Base-by-base conservation (phyloP, 176 grass and related monocot genomes). In the Puya raimondii region DNA sequence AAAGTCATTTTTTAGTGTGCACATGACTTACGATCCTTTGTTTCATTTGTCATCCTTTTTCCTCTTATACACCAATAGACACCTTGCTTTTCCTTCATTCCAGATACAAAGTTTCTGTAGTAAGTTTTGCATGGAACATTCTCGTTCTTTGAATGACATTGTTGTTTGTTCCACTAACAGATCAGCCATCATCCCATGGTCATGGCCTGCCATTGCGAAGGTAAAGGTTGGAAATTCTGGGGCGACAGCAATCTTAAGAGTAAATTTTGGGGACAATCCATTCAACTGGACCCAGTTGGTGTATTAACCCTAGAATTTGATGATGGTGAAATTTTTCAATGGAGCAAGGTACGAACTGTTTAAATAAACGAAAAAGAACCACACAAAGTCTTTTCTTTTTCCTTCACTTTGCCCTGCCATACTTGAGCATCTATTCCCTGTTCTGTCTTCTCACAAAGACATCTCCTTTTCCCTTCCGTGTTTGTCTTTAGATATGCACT, bases 241-340 rank as follows among this genome's bases (percentile, higher is more conserved):
- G 85, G 85, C n/a, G 85, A 88, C n/a, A 88, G 85, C 80, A 83
- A 76, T 67, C 72, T 88, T 42, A 80, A 76, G 67, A 83, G 76
- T 51, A 84, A 88, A 66, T 88, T 88, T 66, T 73, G 78, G 81
- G 85, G 85, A 9, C 81, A 83, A 68, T 77, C 81, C 27, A 88
- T 88, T 80, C 85, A 88, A 69, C 65, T 88, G 42, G 73, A 88
- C 52, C 86, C 86, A 70, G 74, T 85, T 33, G 86, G 86, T 0
- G 67, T 81, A n/a, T 67, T 88, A 29, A 88, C 78, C 16, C 53
- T 85, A 73, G 74, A 88, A 64, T 88, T 88, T 71, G 86, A 84
- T 7, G 81, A 88, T 65, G 86, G 86, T 29, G 86, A 85, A 85
- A 78, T 47, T 76, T 83, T 87, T 50, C 77, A 79, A 42, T 87